These are phyloP conservation scores for Eucalyptus virginea DNA, from an alignment of 345 rosid genomes.

Conservation along the genomic window DNA sequence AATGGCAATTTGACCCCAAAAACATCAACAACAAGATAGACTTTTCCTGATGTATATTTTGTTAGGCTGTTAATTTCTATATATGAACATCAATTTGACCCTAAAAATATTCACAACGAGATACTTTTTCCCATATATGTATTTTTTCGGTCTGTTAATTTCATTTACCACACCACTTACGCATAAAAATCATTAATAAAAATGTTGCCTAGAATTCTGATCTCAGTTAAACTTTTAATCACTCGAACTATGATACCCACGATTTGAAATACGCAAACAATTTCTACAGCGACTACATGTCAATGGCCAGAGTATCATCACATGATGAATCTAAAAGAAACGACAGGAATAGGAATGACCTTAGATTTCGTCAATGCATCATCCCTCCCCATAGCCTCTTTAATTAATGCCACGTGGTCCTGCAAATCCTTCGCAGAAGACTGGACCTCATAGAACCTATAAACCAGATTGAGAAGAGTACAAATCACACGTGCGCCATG, in stretches of 20 bases:
- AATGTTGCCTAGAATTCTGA: neutral
- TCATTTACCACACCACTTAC: neutral
- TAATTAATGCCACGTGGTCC: constrained; percentile 42
- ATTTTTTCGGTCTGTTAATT: neutral
- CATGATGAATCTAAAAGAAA: neutral
- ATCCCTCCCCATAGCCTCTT: constrained; percentile 52
- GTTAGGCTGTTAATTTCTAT: neutral
- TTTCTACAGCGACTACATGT: neutral
- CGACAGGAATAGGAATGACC: constrained; percentile 16
- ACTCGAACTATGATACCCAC: neutral
- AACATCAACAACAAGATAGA: too few species aligned
- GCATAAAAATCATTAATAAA: neutral
- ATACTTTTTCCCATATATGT: neutral
- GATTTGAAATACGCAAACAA: neutral
- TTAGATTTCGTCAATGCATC: constrained; percentile 36
- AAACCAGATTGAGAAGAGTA: neutral
- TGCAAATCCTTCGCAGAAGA: constrained; percentile 76
- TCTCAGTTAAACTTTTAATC: neutral
- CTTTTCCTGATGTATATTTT: too few species aligned
- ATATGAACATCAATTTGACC: neutral
- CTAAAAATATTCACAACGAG: neutral
- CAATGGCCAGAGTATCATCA: neutral
- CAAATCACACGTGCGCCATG: neutral
- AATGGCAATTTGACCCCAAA: neutral
- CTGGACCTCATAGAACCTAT: constrained; percentile 46